A percentile compares a stretch with the other conserved stretches of the same genome.
Evolutionary conservation across 148 eudicot genomes (phyloP).

Genomic region (Chenopodium suecicum): DNA sequence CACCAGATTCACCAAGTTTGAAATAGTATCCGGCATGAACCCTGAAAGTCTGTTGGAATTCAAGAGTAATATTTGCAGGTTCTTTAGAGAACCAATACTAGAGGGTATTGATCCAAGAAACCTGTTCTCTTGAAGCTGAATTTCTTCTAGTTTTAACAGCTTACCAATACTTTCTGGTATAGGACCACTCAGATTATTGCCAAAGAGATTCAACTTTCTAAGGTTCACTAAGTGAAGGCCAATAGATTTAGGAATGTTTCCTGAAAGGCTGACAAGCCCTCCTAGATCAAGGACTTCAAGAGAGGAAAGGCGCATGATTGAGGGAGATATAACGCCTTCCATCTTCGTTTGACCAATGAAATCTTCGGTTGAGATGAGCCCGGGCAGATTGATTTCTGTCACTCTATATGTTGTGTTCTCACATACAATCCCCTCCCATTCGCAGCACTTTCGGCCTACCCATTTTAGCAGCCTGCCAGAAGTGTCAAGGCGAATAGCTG

Average conservation of each 20-base stretch:
- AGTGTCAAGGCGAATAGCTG: conserved; percentile 36
- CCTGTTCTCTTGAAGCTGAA: conserved; percentile 40
- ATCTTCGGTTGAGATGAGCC: conserved; percentile 30
- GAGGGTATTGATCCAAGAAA: conserved; percentile 39
- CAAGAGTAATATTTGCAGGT: conserved; percentile 30
- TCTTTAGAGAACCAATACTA: conserved; percentile 35
- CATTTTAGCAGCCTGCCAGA: conserved; percentile 43
- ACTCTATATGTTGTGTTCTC: conserved; percentile 46
- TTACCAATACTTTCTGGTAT: conserved; percentile 52
- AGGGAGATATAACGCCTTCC: conserved; percentile 44
- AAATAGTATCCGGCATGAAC: conserved; percentile 39
- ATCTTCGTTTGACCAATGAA: conserved; percentile 32
- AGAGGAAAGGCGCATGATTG: conserved; percentile 37
- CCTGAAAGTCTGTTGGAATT: conserved; percentile 40
- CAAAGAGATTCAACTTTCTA: conserved; percentile 31
- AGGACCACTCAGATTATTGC: conserved; percentile 42
- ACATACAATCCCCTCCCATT: conserved; percentile 53
- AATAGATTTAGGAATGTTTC: conserved; percentile 35
- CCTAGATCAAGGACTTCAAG: conserved; percentile 50
- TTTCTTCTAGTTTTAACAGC: conserved; percentile 43
- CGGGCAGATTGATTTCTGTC: conserved; percentile 49
- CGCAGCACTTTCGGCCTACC: conserved; percentile 45
- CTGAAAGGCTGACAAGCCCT: conserved; percentile 35
- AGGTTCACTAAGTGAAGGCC: conserved; percentile 41
- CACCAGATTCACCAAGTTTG: conserved; percentile 32